phyloP scores from a whole-genome alignment of 208 protist species.

The Leptomonas seymouri region DNA sequence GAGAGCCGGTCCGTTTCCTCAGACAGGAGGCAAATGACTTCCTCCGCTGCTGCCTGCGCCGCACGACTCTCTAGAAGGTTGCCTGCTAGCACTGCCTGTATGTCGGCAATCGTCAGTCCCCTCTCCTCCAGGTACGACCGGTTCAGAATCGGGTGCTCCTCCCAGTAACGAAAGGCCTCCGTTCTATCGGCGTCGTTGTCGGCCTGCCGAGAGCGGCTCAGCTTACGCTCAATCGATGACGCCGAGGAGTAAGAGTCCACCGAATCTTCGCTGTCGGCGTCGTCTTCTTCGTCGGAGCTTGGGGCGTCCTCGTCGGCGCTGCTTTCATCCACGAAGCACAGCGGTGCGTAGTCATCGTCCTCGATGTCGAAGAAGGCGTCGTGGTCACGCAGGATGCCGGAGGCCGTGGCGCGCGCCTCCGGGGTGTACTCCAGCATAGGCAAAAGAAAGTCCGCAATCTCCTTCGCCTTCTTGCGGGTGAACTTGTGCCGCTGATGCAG shows the following conservation, averaged over 20 bases:
- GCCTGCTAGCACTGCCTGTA: slow-evolving; percentile 69
- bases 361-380: slow-evolving; percentile 84
- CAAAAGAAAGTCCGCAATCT: slow-evolving; percentile 94
- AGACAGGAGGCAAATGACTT: slow-evolving; percentile 76
- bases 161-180: slow-evolving; percentile 60
- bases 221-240: slow-evolving; percentile 3
- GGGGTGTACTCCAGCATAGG: slow-evolving; percentile 95
- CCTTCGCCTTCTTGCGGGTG: slow-evolving; percentile 78
- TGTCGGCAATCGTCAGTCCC: slow-evolving; percentile 74
- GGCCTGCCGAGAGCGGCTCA: slow-evolving; percentile 27
- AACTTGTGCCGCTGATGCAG: slow-evolving; percentile 95
- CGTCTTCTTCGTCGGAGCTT: slow-evolving; percentile 37
- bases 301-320: slow-evolving; percentile 34
- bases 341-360: slow-evolving; percentile 85
- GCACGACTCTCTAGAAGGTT: slow-evolving; percentile 46
- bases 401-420: slow-evolving; percentile 83
- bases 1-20: slow-evolving; percentile 62
- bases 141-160: slow-evolving; percentile 79
- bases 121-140: slow-evolving; percentile 53
- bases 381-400: slow-evolving; percentile 81
- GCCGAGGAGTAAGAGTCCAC: slow-evolving; percentile 29
- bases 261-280: slow-evolving; percentile 36
- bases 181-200: slow-evolving; percentile 33
- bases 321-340: slow-evolving; percentile 64
- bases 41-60: slow-evolving; percentile 70